Conservation (phyloP, 768 basidiomycete genomes). For the Tubosaeta sp. region DNA sequence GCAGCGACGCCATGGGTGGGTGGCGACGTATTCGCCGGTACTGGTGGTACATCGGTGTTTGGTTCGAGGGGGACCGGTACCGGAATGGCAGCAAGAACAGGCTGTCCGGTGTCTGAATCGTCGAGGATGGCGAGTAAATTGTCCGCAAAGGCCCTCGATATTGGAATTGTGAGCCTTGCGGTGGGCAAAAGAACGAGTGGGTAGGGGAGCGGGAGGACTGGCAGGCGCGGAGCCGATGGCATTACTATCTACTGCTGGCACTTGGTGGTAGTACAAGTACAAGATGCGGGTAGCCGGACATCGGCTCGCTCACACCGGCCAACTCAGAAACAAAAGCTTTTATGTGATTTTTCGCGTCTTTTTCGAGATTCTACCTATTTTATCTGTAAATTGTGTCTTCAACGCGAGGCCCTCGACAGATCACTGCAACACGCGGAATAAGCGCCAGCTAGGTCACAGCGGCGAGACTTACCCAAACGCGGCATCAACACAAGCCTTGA, state of each 20-base stretch:
- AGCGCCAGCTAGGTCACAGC: not conserved
- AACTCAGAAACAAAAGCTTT: conserved; percentile 21
- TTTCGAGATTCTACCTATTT: conserved; percentile 73
- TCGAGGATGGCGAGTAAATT: conserved; percentile 64
- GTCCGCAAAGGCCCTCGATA: conserved; percentile 59
- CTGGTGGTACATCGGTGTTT: conserved; percentile 6
- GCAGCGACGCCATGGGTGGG: conserved; percentile 67
- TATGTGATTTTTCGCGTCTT: conserved; percentile 49
- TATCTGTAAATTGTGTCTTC: conserved; percentile 19
- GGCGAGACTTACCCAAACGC: conserved; percentile 64
- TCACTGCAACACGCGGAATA: conserved; percentile 36
- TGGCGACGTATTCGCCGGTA: conserved; percentile 17
- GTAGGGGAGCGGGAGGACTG: conserved; percentile 63
- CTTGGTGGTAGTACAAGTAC: conserved; percentile 1
- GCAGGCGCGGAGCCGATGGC: conserved; percentile 42
- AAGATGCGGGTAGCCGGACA: not conserved
- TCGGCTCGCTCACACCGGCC: not conserved
- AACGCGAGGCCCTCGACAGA: conserved; percentile 32
- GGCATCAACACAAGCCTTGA: conserved; percentile 79
- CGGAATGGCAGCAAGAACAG: conserved; percentile 67
- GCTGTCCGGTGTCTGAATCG: conserved; percentile 58
- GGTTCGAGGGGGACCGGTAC: conserved; percentile 30
- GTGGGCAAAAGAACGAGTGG: conserved; percentile 76
- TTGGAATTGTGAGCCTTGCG: conserved; percentile 62
- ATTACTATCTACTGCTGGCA: conserved; percentile 9